Evolutionary conservation across 2,329 filamentous ascomycete genomes (phyloP).

Genomic region (Scolecobasidium constrictum): DNA sequence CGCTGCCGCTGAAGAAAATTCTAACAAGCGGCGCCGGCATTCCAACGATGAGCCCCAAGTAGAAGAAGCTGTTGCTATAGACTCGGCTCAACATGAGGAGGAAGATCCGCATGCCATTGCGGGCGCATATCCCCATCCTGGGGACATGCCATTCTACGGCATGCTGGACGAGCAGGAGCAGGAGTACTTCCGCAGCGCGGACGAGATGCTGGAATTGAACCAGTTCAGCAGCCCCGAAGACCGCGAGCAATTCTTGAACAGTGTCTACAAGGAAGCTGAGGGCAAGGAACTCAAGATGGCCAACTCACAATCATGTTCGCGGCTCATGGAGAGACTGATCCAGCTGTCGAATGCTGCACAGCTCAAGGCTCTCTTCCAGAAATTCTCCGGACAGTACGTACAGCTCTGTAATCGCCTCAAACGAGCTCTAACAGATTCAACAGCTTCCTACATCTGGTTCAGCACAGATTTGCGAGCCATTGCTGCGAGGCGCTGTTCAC

Average conservation of each 20-base stretch:
- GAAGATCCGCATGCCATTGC: slow-evolving; percentile 14
- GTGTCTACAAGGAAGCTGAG: slow-evolving; percentile 73
- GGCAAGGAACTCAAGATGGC: slow-evolving; percentile 95
- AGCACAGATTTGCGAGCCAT: slow-evolving; percentile 94
- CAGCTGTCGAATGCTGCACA: slow-evolving; percentile 67
- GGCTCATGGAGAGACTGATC: slow-evolving; percentile 85
- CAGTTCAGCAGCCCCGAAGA: slow-evolving; percentile 67
- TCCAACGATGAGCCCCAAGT: slow-evolving; percentile 9
- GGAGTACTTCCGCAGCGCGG: slow-evolving; percentile 86
- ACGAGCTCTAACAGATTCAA: slow-evolving; percentile 4
- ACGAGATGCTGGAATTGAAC: slow-evolving; percentile 82
- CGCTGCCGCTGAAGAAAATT: slow-evolving; percentile 22
- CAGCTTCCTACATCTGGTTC: slow-evolving; percentile 74
- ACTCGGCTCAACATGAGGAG: slow-evolving; percentile 10
- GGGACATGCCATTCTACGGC: slow-evolving; percentile 75
- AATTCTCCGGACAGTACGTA: slow-evolving; percentile 64
- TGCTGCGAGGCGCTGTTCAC: slow-evolving; percentile 92
- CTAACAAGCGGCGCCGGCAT: slow-evolving; percentile 25
- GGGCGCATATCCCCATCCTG: slow-evolving; percentile 17
- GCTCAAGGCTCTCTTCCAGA: slow-evolving; percentile 76
- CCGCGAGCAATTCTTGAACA: slow-evolving; percentile 49
- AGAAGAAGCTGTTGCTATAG: slow-evolving; percentile 4
- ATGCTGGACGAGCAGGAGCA: slow-evolving; percentile 88
- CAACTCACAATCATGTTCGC: slow-evolving; percentile 88
- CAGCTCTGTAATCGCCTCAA: slow-evolving; percentile 1